These are phyloP conservation scores for Craterostigma plantagineum DNA, from an alignment of 257 asterid species.

Conservation along the genomic window DNA sequence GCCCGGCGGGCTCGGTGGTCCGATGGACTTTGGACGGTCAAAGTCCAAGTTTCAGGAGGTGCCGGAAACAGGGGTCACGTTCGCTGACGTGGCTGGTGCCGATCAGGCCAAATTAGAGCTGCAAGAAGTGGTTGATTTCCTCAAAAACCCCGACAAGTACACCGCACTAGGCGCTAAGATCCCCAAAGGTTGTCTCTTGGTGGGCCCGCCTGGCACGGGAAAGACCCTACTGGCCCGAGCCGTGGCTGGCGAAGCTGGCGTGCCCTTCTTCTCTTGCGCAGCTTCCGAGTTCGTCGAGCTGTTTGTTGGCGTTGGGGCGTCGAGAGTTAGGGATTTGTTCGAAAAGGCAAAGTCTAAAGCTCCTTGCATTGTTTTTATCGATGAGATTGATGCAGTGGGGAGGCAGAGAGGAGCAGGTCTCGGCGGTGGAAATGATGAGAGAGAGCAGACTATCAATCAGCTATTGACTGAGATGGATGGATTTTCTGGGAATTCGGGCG, in stretches of 20 bases:
- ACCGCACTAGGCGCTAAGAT: slow-evolving; percentile 92
- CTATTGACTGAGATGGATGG: slow-evolving; percentile 99
- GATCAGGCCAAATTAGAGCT: slow-evolving; percentile 95
- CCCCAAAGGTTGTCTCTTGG: slow-evolving; percentile 90
- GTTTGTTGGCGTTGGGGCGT: slow-evolving; percentile 99
- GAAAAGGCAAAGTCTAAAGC: slow-evolving; percentile 93
- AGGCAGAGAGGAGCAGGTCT: slow-evolving; percentile 94
- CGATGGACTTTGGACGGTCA: slow-evolving; percentile 95
- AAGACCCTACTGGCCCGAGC: slow-evolving; percentile 96
- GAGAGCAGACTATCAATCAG: slow-evolving; percentile 96
- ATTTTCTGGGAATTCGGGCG: slow-evolving; percentile 83
- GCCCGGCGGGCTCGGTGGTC: slow-evolving; percentile 93
- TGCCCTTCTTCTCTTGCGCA: slow-evolving; percentile 91
- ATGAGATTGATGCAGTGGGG: slow-evolving; percentile 95
- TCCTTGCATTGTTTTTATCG: slow-evolving; percentile 94
- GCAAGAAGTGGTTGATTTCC: slow-evolving; percentile 93
- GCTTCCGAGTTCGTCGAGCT: slow-evolving; percentile 93
- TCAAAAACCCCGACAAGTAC: slow-evolving; percentile 95
- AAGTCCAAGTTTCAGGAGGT: slow-evolving; percentile 96
- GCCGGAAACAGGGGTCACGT: slow-evolving; percentile 84
- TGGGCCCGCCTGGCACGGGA: slow-evolving; percentile 96
- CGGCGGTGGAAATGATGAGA: slow-evolving; percentile 97
- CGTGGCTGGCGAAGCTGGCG: slow-evolving; percentile 94
- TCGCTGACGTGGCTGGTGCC: slow-evolving; percentile 95
- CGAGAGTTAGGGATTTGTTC: slow-evolving; percentile 93